Evolutionary conservation across 2,329 filamentous ascomycete species (phyloP).

Genomic region (Aspergillus floridensis): DNA sequence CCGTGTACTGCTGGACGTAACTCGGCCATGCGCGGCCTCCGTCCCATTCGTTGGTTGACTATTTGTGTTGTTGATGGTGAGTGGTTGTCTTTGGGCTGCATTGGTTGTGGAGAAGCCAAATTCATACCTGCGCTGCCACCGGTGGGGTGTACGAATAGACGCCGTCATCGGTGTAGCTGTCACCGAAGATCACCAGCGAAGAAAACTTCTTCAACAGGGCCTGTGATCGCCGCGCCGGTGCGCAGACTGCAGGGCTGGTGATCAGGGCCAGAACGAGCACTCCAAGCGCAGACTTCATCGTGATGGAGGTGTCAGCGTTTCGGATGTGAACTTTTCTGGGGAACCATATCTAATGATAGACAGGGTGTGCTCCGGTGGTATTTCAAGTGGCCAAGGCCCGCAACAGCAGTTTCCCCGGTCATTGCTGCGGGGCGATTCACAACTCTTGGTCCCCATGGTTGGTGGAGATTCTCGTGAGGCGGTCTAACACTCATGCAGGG

Average conservation of each 20-base stretch:
- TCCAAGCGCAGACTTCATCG: background rate
- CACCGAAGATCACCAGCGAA: slow-evolving; percentile 60
- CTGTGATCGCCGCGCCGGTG: background rate
- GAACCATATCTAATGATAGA: background rate
- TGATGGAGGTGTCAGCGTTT: background rate
- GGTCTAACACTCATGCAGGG: no score
- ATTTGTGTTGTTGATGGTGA: background rate
- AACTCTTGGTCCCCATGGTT: background rate
- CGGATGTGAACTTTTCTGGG: background rate
- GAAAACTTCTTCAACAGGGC: slow-evolving; percentile 47
- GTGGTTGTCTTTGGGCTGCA: background rate
- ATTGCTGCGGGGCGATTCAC: background rate
- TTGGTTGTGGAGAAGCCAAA: slow-evolving; percentile 29
- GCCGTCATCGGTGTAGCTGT: slow-evolving; percentile 75
- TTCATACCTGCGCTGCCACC: slow-evolving; percentile 54
- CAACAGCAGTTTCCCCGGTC: background rate
- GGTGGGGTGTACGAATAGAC: slow-evolving; percentile 66
- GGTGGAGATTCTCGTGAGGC: background rate
- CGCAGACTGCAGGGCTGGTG: background rate
- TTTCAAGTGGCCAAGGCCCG: background rate
- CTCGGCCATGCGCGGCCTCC: slow-evolving; percentile 70
- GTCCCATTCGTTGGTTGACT: slow-evolving; percentile 54
- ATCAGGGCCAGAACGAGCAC: background rate
- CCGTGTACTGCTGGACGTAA: slow-evolving; percentile 60
- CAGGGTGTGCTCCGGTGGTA: background rate